Evolutionary conservation across 129 eudicot species (phyloP), one percentile per base, ranked within the genome.

Genomic region (Helichrysum umbraculigerum): DNA sequence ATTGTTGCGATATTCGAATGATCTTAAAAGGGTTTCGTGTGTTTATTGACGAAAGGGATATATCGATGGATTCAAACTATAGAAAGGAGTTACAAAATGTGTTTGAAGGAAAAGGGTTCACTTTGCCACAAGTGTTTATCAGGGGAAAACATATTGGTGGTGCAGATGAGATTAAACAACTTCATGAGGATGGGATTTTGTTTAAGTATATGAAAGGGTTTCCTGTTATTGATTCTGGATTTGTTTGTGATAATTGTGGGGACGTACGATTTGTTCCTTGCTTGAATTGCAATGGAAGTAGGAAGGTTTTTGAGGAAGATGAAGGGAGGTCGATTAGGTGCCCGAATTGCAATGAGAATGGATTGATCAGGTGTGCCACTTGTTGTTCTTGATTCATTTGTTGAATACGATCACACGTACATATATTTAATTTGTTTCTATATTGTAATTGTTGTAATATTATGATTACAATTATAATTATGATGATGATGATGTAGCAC

Each of bases 211-310:
- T 91, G 80, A 85, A 87, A 28, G 98, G 90, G 7, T 88, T 87
- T 81, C 96, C 86, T 0, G 42, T 76, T 3, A 78, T 70, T 37
- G 93, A 89, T 80, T 35, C 75, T 10, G 88, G 86, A 32, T 79
- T 70, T 74, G 88, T 78, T 70, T 94, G 98, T 76, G 89, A 86
- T 17, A 75, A 70, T 22, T 94, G 98, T 81, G 98, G 98, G 54
- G 97, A 94, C 79, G 97, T 86, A 0, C 83, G 97, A 75, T 94
- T 94, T 75, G 81, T 94, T 14, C 93, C 93, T 0, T 94, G 98
- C 70, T 79, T 87, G 16, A 81, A 78, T 83, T 94, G 98, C 66
- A 89, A 66, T 73, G 98, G 98, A 1, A 94, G 98, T 71, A 77
- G 96, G 67, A 94, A 94, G 86, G 86, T 94, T 39, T 94, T 85